Conservation (phyloP, 805 yeast species). For the Cyberlindnera suaveolens region DNA sequence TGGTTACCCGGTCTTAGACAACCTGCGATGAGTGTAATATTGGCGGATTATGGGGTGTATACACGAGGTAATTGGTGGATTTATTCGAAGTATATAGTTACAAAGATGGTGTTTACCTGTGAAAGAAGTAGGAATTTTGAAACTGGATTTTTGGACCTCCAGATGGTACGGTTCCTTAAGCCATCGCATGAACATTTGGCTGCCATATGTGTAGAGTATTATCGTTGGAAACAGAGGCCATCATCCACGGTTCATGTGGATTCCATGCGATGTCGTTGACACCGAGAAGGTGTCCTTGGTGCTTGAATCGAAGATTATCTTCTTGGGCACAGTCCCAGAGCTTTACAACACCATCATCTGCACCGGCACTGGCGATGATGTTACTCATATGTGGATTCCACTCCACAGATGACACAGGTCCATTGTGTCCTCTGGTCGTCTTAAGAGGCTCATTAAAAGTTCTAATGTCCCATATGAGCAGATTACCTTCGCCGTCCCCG, state of each 20-base stretch:
- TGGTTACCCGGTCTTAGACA: background rate
- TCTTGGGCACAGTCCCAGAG: conserved; percentile 46
- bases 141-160: no score
- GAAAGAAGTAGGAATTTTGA: no score
- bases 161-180: background rate
- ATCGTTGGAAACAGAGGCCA: conserved; percentile 78
- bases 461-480: conserved; percentile 66
- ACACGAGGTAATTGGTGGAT: no score
- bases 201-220: conserved; percentile 85
- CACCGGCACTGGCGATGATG: conserved; percentile 58
- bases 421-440: conserved; percentile 37
- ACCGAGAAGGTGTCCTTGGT: conserved; percentile 84
- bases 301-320: conserved; percentile 47
- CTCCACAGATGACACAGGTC: conserved; percentile 54
- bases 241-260: conserved; percentile 57
- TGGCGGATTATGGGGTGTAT: no score
- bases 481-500: conserved; percentile 54
- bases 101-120: no score
- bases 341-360: conserved; percentile 58
- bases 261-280: conserved; percentile 86
- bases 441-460: conserved; percentile 26
- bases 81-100: no score
- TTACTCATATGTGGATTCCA: conserved; percentile 62
- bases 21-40: no score
- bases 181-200: conserved; percentile 35